Evolutionary conservation across 1,284 basidiomycete genomes (phyloP).

Genomic region (Trametes versicolor): DNA sequence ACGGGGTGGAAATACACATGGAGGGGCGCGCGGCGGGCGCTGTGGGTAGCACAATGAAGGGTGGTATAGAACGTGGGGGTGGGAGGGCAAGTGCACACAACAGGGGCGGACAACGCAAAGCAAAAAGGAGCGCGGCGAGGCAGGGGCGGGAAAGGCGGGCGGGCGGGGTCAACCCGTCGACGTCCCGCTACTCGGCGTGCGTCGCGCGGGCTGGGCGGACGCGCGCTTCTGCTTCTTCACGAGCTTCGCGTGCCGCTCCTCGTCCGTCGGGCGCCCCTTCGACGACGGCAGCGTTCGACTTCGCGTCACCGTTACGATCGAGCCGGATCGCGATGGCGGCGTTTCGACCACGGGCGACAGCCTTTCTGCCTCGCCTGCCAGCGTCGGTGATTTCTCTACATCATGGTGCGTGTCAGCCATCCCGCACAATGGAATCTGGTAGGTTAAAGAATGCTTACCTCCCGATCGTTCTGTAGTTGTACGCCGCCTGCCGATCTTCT

Average conservation of each 20-base stretch:
- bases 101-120: slow-evolving; percentile 7
- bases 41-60: background rate
- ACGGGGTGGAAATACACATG: background rate
- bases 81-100: background rate
- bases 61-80: slow-evolving; percentile 26
- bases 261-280: slow-evolving; percentile 41
- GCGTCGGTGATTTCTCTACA: slow-evolving; percentile 35
- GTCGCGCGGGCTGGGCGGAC: slow-evolving; percentile 46
- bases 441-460: background rate
- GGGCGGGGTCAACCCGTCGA: slow-evolving; percentile 22
- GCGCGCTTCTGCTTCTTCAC: slow-evolving; percentile 60
- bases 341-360: slow-evolving; percentile 57
- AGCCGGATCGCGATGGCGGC: slow-evolving; percentile 43
- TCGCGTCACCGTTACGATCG: slow-evolving; percentile 56
- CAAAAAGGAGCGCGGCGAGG: background rate
- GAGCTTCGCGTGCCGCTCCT: slow-evolving; percentile 53
- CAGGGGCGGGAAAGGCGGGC: background rate
- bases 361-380: slow-evolving; percentile 33
- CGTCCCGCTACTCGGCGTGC: slow-evolving; percentile 30
- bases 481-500: slow-evolving; percentile 58
- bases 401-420: slow-evolving; percentile 1
- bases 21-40: background rate
- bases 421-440: background rate
- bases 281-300: slow-evolving; percentile 72
- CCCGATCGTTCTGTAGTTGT: slow-evolving; percentile 62